A percentile compares a stretch with the other conserved stretches of the same genome.
phyloP scores from a whole-genome alignment of 148 eudicot genomes.

The Vaccinium vitisidaea region DNA sequence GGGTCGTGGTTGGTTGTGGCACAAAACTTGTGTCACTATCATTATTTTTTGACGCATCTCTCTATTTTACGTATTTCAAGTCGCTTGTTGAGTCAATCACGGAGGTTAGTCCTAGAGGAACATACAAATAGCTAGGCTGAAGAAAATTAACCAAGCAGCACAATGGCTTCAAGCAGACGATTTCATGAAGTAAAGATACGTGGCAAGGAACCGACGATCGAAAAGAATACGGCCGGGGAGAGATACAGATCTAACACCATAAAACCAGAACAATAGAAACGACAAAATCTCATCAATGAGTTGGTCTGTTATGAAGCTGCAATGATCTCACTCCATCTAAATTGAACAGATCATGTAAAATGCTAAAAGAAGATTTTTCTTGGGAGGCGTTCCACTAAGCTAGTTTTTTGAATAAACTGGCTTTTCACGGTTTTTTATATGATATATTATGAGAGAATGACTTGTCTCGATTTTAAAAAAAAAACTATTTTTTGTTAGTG shows the following conservation, averaged over 20 bases:
- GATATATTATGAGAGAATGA: no score
- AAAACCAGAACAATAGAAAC: neutral
- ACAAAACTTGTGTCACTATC: no score
- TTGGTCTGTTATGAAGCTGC: neutral
- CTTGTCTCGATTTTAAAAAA: no score
- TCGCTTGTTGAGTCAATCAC: neutral
- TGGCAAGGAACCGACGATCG: neutral
- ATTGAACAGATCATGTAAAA: neutral
- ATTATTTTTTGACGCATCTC: no score
- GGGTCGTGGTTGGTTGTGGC: no score
- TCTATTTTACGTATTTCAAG: no score
- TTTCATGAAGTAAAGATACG: neutral
- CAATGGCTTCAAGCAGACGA: neutral
- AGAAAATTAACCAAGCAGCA: neutral
- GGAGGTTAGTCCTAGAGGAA: neutral
- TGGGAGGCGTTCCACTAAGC: no score
- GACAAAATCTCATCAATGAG: neutral
- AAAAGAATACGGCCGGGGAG: neutral
- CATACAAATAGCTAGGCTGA: neutral
- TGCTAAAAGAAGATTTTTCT: neutral
- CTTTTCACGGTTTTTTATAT: no score
- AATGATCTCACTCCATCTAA: neutral
- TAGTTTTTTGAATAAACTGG: no score
- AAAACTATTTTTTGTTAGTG: no score
- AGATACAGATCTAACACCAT: neutral